Evolutionary conservation across 1,284 basidiomycete genomes (phyloP), one percentile per base, ranked within the genome.

Genomic region (Rhodotorula sp.): DNA sequence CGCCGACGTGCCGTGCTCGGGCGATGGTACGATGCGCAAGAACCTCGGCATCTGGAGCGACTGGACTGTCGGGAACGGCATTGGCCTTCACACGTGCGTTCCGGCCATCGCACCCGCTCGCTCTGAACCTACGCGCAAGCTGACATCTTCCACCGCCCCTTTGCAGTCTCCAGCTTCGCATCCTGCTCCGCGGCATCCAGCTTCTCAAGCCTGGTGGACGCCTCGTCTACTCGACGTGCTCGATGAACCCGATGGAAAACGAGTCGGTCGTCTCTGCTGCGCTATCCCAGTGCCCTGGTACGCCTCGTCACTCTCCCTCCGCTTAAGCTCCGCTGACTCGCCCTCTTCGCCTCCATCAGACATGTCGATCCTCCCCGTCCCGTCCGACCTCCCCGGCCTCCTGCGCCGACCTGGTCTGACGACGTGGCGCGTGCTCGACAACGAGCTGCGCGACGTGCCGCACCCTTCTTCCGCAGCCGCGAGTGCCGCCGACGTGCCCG

Each of bases 191-290:
- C 23, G 95, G 91, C 8, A 95, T 99, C 89, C 88, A 89, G 71
- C 87, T 97, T 83, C 87, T 99, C 57, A 89, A 90, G 75, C 87
- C 88, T 7, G 89, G 90, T 27, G 96, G 96, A 17, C 88, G 92
- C 50, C 90, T 99, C 70, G 95, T 98, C 42, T 99, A 99, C 82
- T 99, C 96, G 7, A 99, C 96, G 0, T 99, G 97, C 81, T 98
- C 95, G 1, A 85, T 99, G 78, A 99, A 99, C 82, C 97, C 96
- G 1, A 86, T 95, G 45, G 97, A 99, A 83, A 98, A 99, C 81
- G 97, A 99, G 82, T 93, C 97, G 13, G 96, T 99, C 70, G 86
- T 99, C 46, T 91, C 92, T 2, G 90, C 91, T 48, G 94, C 91
- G 0, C 84, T 97, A 45, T 87, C 87, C 73, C 83, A 85, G 7